Evolutionary conservation across 2,329 filamentous ascomycete species (phyloP), one percentile per base, ranked within the genome.

Genomic region (Purpureocillium lavendulum): DNA sequence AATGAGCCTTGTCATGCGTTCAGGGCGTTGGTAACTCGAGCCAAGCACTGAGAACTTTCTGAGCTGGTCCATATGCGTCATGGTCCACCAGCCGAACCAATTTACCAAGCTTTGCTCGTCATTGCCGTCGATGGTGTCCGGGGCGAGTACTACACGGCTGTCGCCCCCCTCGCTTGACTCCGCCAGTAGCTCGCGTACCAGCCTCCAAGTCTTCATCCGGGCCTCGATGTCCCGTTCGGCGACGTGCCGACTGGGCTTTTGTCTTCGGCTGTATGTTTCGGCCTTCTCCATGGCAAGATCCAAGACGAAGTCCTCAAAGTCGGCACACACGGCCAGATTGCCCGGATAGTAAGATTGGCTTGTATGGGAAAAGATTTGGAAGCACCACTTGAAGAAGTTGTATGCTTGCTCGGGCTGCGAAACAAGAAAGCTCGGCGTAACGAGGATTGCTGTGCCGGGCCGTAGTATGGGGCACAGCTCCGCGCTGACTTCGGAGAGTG

Each of bases 31-130:
- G 10, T 46, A 36, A 17, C 49, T 49, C 1, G 74, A 74, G 3
- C 76, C 77, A 4, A 81, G 40, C 3, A 82, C 70, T 14, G 62
- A 59, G 46, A 81, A 80, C 30, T 66, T 70, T 26, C 75, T 68
- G 48, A 69, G 75, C 31, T 58, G 56, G 41, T 77, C 68, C 29
- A 75, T 50, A 24, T 69, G 67, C 40, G 55, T 43, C 26, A 64
- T 58, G 1, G 74, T 63, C 77, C 77, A 82, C 55, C 65, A 73
- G 1, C 71, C 75, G 52, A 80, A 82, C 71, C 74, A 80, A 45
- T 79, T 75, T 9, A 81, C 67, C 21, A 82, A 58, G 41, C 71
- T 77, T 49, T 79, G 72, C 50, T 82, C 78, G 44, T 82, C 76
- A 40, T 75, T 73, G 1, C 67, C 62, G 40, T 78, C 69, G 34